A percentile compares a stretch with the other conserved stretches of the same genome.
phyloP scores from a whole-genome alignment of 441 rosid species.

The Omphalea diandra region DNA sequence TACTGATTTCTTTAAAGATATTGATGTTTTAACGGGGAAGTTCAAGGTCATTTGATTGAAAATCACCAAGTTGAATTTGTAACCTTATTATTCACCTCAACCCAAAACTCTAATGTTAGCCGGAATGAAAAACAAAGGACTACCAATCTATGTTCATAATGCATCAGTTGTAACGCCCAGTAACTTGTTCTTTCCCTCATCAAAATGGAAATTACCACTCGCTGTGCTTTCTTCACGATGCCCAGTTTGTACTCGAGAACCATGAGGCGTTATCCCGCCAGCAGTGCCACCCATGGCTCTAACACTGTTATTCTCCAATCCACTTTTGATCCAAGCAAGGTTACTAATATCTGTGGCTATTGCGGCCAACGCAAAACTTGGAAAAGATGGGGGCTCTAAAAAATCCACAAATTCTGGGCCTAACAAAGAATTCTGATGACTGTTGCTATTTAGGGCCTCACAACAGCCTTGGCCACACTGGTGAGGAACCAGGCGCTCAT shows the following conservation, averaged over 20 bases:
- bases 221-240: slow-evolving; percentile 34
- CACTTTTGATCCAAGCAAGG: slow-evolving; percentile 84
- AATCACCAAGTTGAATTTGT: neutral
- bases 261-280: slow-evolving; percentile 39
- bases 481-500: slow-evolving; percentile 60
- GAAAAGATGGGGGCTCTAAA: slow-evolving; percentile 57
- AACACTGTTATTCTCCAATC: slow-evolving; percentile 58
- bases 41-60: neutral
- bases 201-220: slow-evolving; percentile 27
- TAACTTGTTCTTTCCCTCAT: slow-evolving; percentile 37
- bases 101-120: neutral
- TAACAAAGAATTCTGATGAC: slow-evolving; percentile 44
- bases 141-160: slow-evolving; percentile 27
- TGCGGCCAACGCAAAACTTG: slow-evolving; percentile 79
- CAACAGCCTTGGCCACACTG: slow-evolving; percentile 74
- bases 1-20: neutral
- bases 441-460: slow-evolving; percentile 23
- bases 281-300: slow-evolving; percentile 45
- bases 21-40: neutral
- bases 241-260: slow-evolving; percentile 38
- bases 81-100: neutral
- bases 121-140: neutral
- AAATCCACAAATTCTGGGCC: slow-evolving; percentile 86
- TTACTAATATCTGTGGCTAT: slow-evolving; percentile 82
- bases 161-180: slow-evolving; percentile 27